Evolutionary conservation across 345 rosid genomes (phyloP).

Genomic region (Corchorus capsularis): DNA sequence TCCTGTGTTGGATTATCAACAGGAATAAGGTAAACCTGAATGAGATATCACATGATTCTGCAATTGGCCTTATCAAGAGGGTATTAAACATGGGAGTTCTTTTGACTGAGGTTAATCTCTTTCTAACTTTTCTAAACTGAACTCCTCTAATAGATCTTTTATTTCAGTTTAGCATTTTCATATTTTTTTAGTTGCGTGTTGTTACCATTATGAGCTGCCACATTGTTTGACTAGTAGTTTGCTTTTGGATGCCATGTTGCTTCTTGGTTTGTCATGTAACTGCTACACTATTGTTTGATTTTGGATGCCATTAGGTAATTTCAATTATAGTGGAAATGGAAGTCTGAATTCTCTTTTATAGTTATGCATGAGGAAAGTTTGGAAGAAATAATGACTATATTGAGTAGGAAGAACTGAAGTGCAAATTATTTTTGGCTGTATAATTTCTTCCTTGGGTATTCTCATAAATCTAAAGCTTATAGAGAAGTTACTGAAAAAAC

Average conservation of each 20-base stretch:
- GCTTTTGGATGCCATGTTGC: background rate
- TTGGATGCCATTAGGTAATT: background rate
- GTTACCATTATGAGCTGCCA: slow-evolving; percentile 3
- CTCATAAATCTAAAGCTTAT: slow-evolving; percentile 4
- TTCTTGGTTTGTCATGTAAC: background rate
- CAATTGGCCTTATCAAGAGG: slow-evolving; percentile 73
- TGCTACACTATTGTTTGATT: slow-evolving; percentile 1
- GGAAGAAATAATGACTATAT: background rate
- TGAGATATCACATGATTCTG: slow-evolving; percentile 93
- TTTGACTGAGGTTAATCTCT: slow-evolving; percentile 68
- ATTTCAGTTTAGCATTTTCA: background rate
- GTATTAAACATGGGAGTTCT: slow-evolving; percentile 80
- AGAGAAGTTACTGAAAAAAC: background rate
- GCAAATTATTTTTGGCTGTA: background rate
- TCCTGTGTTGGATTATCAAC: slow-evolving; percentile 22
- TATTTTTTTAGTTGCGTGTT: background rate
- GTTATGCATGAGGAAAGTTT: background rate
- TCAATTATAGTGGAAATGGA: background rate
- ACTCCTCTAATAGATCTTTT: background rate
- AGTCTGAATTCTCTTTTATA: background rate
- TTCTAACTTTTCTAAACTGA: slow-evolving; percentile 18
- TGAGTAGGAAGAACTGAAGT: background rate
- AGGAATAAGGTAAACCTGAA: slow-evolving; percentile 85
- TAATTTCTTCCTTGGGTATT: background rate
- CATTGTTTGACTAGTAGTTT: background rate